phyloP scores from a whole-genome alignment of 306 rosid genomes.

The Echinosophora koreensis region DNA sequence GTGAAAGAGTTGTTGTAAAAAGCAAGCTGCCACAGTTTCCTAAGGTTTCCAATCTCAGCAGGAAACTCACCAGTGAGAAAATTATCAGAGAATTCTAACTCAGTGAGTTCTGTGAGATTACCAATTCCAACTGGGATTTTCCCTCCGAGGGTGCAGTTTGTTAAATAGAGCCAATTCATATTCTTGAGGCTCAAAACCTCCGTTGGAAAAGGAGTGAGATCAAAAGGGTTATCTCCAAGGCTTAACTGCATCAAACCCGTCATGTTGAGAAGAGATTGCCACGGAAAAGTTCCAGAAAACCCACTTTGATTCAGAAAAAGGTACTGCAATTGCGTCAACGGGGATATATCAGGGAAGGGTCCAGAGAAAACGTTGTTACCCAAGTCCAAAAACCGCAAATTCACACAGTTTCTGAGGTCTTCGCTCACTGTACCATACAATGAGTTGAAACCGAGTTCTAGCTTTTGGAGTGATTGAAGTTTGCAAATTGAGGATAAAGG shows the following conservation, averaged over 20 bases:
- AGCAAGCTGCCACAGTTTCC: slow-evolving; percentile 78
- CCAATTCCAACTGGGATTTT: slow-evolving; percentile 74
- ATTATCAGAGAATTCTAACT: slow-evolving; percentile 70
- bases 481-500: slow-evolving; percentile 74
- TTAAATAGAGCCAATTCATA: slow-evolving; percentile 69
- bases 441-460: slow-evolving; percentile 66
- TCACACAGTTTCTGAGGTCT: slow-evolving; percentile 68
- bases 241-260: slow-evolving; percentile 63
- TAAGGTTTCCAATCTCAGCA: slow-evolving; percentile 68
- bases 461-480: slow-evolving; percentile 63
- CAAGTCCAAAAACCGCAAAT: slow-evolving; percentile 67
- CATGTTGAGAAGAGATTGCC: slow-evolving; percentile 69
- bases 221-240: slow-evolving; percentile 79
- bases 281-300: slow-evolving; percentile 77
- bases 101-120: slow-evolving; percentile 62
- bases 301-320: slow-evolving; percentile 67
- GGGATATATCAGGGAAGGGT: slow-evolving; percentile 68
- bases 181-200: slow-evolving; percentile 59
- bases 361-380: slow-evolving; percentile 74
- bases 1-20: slow-evolving; percentile 64
- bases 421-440: slow-evolving; percentile 53
- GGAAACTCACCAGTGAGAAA: slow-evolving; percentile 74
- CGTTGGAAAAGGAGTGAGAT: slow-evolving; percentile 58
- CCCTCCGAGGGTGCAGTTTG: slow-evolving; percentile 72
- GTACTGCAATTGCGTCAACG: slow-evolving; percentile 55